Conservation (phyloP, 768 basidiomycete genomes). For the Hortiboletus flavorubellus region DNA sequence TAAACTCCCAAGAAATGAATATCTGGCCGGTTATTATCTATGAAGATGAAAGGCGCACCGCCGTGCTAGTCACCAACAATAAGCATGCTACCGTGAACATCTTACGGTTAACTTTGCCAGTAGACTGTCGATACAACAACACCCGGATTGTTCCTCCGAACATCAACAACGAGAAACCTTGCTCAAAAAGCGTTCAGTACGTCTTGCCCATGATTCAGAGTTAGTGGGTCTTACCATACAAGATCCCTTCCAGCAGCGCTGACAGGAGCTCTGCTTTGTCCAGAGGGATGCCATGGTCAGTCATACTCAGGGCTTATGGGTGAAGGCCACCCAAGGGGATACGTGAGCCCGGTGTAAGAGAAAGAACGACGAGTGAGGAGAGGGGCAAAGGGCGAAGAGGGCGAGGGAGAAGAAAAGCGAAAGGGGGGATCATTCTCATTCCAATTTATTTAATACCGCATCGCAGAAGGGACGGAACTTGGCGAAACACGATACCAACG, state of each 20-base stretch:
- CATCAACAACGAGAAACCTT: conserved; percentile 35
- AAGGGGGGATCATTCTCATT: no score
- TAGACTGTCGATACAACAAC: conserved; percentile 10
- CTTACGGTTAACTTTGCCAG: conserved; percentile 7
- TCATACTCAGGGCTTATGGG: background rate
- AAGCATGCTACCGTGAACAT: conserved; percentile 21
- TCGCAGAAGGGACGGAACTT: no score
- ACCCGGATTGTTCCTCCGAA: conserved; percentile 29
- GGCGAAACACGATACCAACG: no score
- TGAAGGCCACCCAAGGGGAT: background rate
- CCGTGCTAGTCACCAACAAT: conserved; percentile 25
- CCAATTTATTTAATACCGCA: no score
- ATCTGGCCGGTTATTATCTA: no score
- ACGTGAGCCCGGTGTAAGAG: no score
- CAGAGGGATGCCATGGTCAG: background rate
- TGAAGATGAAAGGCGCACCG: conserved; percentile 9
- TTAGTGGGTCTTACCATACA: conserved; percentile 9
- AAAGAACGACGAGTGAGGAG: no score
- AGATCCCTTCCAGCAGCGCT: conserved; percentile 7
- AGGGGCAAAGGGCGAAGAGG: no score
- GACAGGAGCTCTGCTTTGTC: conserved; percentile 5
- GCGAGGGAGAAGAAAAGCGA: no score
- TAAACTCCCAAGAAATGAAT: background rate
- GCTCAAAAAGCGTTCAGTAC: background rate
- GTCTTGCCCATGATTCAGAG: background rate